These are phyloP conservation scores for Pseudogymnoascus sp. DNA, from an alignment of 2,329 filamentous ascomycete species.

Conservation along the genomic window DNA sequence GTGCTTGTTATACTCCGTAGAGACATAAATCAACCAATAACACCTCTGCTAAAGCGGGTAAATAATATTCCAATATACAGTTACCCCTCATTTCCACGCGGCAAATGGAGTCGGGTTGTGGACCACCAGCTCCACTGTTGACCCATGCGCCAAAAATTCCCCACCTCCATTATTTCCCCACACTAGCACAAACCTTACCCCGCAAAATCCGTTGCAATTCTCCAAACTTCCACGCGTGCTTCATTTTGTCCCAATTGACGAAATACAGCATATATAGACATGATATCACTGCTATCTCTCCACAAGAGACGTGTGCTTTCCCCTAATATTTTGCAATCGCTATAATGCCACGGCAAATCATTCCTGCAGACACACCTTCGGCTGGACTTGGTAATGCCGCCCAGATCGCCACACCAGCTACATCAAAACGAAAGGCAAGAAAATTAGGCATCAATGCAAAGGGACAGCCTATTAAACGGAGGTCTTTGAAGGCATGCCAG, in stretches of 20 bases:
- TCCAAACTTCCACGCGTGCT: background rate
- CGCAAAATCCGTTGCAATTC: background rate
- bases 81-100: constrained; percentile 5
- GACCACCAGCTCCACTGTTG: background rate
- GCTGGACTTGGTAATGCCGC: background rate
- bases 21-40: background rate
- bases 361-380: background rate
- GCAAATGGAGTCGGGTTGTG: background rate
- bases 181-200: background rate
- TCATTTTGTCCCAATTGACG: background rate
- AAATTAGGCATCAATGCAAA: background rate
- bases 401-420: background rate
- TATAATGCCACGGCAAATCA: background rate
- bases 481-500: background rate
- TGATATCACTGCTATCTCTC: background rate
- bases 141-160: background rate
- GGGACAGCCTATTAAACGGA: background rate
- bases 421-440: constrained; percentile 1
- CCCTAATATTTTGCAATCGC: background rate
- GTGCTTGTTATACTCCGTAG: too few relatives aligned
- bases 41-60: background rate
- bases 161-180: background rate
- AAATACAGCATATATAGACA: background rate
- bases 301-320: background rate
- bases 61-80: background rate